These are phyloP conservation scores for Paulownia fortunei DNA, from an alignment of 257 asterid species.

Conservation along the genomic window DNA sequence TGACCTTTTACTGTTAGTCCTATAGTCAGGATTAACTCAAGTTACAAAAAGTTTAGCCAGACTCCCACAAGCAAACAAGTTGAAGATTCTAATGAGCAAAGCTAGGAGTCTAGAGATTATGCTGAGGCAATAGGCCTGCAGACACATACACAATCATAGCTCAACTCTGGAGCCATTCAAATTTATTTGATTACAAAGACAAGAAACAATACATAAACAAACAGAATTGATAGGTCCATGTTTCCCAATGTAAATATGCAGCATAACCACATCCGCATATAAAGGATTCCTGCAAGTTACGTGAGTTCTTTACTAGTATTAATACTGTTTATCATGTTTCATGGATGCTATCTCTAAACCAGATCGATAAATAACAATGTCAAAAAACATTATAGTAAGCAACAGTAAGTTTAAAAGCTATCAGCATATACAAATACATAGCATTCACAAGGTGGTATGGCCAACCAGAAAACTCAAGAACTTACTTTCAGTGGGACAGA, in stretches of 20 bases:
- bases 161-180: neutral
- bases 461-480: constrained; percentile 27
- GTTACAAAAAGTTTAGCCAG: neutral
- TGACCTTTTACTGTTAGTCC: neutral
- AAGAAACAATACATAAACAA: neutral
- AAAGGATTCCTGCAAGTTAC: neutral
- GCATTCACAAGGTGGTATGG: neutral
- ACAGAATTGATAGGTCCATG: neutral
- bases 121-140: neutral
- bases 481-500: constrained; percentile 90
- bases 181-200: neutral
- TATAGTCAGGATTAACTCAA: neutral
- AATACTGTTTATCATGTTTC: neutral
- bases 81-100: constrained; percentile 9
- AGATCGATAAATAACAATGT: constrained; percentile 15
- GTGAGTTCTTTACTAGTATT: neutral
- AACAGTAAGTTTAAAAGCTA: neutral
- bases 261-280: neutral
- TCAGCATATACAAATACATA: neutral
- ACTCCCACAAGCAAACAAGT: constrained; percentile 19
- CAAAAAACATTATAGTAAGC: neutral
- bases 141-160: neutral
- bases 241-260: constrained; percentile 12
- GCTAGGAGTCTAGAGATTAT: neutral
- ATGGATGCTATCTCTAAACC: neutral